Base-by-base conservation (phyloP, 164 flowering plant genomes). In the Aristolochia fimbriata region DNA sequence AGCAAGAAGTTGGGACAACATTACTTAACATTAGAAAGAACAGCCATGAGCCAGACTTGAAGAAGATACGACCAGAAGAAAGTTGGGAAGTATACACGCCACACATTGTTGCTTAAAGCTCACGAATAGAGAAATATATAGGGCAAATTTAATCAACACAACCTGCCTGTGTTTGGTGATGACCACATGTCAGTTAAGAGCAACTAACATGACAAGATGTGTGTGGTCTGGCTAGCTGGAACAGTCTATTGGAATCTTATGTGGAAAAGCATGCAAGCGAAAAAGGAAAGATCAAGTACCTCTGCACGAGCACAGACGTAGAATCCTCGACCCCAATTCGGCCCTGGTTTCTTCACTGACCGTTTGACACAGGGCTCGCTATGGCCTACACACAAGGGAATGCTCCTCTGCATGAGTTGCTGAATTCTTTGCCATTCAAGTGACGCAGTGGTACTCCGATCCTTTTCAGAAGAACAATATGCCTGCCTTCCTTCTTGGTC, bases 311-410 rank as follows among this genome's bases (percentile, higher is more conserved):
- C 81, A 69, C 99, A 94, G 51, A 78, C 88, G 71, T 82, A 94
- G 73, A 94, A 94, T 62, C 85, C 78, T 63, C 87, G 91, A 23
- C 99, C 96, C 53, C 74, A 72, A 57, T 78, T 94, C 12, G 88
- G 85, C 51, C 97, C 99, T 49, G 82, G 74, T 74, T 91, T 94
- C 80, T 87, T 94, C 62, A 88, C 97, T 6, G 81, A 75, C 59
- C 96, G 80, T 24, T 91, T 59, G 74, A 88, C 96, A 76, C 97
- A 94, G 24, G 88, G 87, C 73, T 94, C 97, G 14, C 71, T 67
- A 61, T 94, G 97, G 52, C 96, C 97, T 70, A 81, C 82, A 80
- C 99, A 94, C 58, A 86, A 78, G 30, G 97, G 97, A 65, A 94
- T 76, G 58, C 93, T 87, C 21, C 67, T 80, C 77, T 85, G 91